Percentiles rank a stretch among this genome's conserved stretches.
Evolutionary conservation across 2,329 filamentous ascomycete species (phyloP).

Genomic region (Fusarium paranaense): DNA sequence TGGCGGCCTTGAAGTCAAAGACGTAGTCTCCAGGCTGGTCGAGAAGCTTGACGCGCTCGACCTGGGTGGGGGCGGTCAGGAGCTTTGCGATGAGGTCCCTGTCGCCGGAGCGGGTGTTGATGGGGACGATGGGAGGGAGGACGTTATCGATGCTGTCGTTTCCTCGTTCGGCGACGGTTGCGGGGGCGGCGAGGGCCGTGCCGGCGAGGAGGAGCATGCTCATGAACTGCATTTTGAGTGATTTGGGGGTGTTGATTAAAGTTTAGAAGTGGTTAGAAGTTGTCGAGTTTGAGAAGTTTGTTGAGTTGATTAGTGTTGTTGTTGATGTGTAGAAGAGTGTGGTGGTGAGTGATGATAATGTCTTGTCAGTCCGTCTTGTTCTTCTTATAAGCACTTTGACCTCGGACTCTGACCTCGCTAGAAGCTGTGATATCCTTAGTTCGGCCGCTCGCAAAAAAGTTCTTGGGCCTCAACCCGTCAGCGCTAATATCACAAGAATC

Average conservation of each 20-base stretch:
- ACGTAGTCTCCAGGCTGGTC: constrained; percentile 53
- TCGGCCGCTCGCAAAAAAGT: background rate
- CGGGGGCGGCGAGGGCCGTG: background rate
- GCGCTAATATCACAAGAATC: background rate
- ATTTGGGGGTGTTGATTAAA: background rate
- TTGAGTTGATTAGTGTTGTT: background rate
- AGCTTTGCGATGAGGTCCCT: constrained; percentile 45
- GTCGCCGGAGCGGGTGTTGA: constrained; percentile 45
- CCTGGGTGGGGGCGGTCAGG: constrained; percentile 45
- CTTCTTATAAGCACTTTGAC: background rate
- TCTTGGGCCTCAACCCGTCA: background rate
- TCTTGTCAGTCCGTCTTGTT: background rate
- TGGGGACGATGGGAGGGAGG: constrained; percentile 44
- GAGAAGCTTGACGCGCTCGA: constrained; percentile 48
- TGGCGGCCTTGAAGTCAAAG: constrained; percentile 54
- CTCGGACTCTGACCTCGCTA: background rate
- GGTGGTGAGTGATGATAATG: background rate
- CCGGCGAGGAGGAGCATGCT: constrained; percentile 2
- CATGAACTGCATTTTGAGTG: constrained; percentile 2
- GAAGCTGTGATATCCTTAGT: background rate
- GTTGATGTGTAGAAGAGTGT: background rate
- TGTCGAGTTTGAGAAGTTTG: background rate
- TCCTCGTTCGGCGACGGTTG: background rate
- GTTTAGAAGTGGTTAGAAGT: background rate
- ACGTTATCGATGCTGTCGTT: background rate